Percentiles rank a stretch among this genome's conserved stretches.
phyloP scores from a whole-genome alignment of 768 basidiomycete species.

The Amanita rubescens region DNA sequence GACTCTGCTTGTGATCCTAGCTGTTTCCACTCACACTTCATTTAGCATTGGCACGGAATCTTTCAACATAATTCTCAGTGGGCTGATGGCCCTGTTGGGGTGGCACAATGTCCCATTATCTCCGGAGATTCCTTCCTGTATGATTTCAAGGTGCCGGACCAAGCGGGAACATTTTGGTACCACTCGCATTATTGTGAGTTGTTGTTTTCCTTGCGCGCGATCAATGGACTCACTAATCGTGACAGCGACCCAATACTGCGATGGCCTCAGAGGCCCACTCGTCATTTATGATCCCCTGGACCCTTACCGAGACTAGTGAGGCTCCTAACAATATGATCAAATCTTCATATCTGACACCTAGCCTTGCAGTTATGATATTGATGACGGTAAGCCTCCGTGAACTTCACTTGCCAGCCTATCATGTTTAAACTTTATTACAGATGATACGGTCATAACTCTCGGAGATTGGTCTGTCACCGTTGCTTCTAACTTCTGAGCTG shows the following conservation, averaged over 20 bases:
- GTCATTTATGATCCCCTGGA: conserved; percentile 33
- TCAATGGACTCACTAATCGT: neutral
- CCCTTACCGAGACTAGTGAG: conserved; percentile 24
- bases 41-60: conserved; percentile 27
- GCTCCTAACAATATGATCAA: conserved; percentile 9
- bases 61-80: conserved; percentile 20
- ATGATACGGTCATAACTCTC: conserved; percentile 38
- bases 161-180: conserved; percentile 40
- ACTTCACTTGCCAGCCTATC: neutral
- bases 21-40: neutral
- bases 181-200: conserved; percentile 19
- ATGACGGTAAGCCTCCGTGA: conserved; percentile 20
- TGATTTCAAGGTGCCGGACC: conserved; percentile 27
- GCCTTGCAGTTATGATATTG: conserved; percentile 16
- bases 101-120: conserved; percentile 40
- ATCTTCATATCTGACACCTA: neutral
- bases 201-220: neutral
- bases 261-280: conserved; percentile 31
- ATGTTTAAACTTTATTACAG: neutral
- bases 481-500: neutral
- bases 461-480: conserved; percentile 27
- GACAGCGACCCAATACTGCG: conserved; percentile 39
- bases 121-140: conserved; percentile 33
- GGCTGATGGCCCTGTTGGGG: conserved; percentile 22
- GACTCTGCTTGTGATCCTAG: neutral